These are phyloP conservation scores for Triticum turgidum DNA, from an alignment of 176 grass and related monocot genomes.

Conservation along the genomic window DNA sequence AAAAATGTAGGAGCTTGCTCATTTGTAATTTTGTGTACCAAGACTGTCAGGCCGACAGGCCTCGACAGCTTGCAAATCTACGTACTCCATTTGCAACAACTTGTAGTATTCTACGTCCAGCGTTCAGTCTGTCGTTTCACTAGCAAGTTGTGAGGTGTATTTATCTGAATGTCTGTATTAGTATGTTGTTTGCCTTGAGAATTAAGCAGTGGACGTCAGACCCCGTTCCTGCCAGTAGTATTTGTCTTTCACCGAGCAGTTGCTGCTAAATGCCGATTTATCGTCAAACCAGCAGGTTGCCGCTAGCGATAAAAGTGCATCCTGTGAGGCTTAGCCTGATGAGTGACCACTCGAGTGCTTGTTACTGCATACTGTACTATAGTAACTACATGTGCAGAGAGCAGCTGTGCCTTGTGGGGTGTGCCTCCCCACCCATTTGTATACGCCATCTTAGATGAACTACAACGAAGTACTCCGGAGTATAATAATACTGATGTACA, in stretches of 20 bases:
- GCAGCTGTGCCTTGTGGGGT: neutral
- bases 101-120: neutral
- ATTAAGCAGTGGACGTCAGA: neutral
- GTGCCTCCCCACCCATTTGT: neutral
- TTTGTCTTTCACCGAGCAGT: neutral
- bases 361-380: no score
- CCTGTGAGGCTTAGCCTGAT: neutral
- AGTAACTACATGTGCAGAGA: neutral
- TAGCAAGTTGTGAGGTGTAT: constrained; percentile 2
- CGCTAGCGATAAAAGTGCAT: neutral
- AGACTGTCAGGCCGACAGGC: constrained; percentile 26
- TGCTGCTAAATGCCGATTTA: neutral
- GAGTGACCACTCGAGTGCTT: neutral
- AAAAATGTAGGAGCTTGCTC: neutral
- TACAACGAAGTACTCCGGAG: neutral
- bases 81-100: constrained; percentile 6
- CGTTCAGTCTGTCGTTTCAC: neutral
- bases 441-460: neutral
- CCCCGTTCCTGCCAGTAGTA: neutral
- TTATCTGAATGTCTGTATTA: neutral
- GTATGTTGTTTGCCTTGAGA: neutral
- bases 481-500: neutral
- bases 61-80: constrained; percentile 22
- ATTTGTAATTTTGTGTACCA: neutral
- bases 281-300: constrained; percentile 19